Evolutionary conservation across 805 yeast genomes (phyloP), one percentile per base, ranked within the genome.

Genomic region (Scheffersomyces spartinae): DNA sequence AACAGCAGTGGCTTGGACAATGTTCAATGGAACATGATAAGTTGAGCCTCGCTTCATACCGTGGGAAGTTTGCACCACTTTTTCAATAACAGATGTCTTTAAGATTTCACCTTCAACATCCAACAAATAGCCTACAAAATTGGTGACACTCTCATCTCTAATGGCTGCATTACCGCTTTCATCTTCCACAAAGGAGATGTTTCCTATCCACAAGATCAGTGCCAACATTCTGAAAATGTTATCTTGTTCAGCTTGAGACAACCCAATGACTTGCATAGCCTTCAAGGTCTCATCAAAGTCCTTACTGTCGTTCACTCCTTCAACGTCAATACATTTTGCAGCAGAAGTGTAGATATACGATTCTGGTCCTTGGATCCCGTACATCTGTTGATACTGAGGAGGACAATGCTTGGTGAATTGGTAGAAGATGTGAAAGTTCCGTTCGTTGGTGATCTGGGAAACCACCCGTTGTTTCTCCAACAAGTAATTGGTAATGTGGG

Each of bases 391-490:
- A 47, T 88, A 85, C 29, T 64, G 65, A 19, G 84, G 86, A 9
- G 84, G 72, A 2, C 95, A 94, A 34, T 83, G 82, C 49, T 88
- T 91, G 8, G 96, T 80, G 49, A 82, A 80, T 57, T 91, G 99
- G 49, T 91, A 91, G 49, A 91, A 91, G 30, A 91, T 91, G 50
- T 91, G 99, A 62, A 91, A 91, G 48, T 91, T 91, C 51, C 99
- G 71, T 61, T 91, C 99, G 40, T 80, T 75, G 35, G 72, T 64
- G 38, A 85, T 82, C 52, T 91, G 99, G 17, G 88, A 76, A n/a
- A 91, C 98, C 17, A 91, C 96, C 52, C 99, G 71, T 54, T 84
- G 94, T 48, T 91, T 91, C 47, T 91, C 99, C 36, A 91, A 62
- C 35, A 91, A 56, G 49, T 91, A 91, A 52, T 91, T 91, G 29